Evolutionary conservation across 2,329 filamentous ascomycete genomes (phyloP).

Genomic region (Trichoderma koningiopsis): DNA sequence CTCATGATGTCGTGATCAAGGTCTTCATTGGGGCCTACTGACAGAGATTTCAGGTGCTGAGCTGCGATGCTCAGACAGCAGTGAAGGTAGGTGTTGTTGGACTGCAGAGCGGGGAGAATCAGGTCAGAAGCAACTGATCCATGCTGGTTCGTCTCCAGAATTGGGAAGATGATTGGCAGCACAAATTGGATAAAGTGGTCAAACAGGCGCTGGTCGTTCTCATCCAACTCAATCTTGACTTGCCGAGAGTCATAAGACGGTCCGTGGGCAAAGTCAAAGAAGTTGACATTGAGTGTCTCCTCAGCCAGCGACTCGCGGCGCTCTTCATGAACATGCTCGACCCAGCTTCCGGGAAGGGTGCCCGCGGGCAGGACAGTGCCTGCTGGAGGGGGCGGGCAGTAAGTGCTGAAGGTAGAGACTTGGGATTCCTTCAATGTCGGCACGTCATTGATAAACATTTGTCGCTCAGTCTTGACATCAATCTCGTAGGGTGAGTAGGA

Average conservation of each 20-base stretch:
- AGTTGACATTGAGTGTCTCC: slow-evolving; percentile 71
- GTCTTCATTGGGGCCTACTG: slow-evolving; percentile 64
- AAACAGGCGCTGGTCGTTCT: slow-evolving; percentile 81
- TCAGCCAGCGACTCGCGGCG: slow-evolving; percentile 66
- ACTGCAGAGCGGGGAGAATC: slow-evolving; percentile 83
- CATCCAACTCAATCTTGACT: slow-evolving; percentile 78
- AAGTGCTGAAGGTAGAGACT: slow-evolving; percentile 91
- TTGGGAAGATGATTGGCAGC: slow-evolving; percentile 85
- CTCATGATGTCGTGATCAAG: slow-evolving; percentile 90
- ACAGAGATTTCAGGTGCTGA: slow-evolving; percentile 82
- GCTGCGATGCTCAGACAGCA: slow-evolving; percentile 93
- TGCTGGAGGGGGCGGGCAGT: slow-evolving; percentile 73
- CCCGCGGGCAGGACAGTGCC: slow-evolving; percentile 67
- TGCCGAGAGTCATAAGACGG: slow-evolving; percentile 64
- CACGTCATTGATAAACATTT: slow-evolving; percentile 91
- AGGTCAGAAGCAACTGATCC: slow-evolving; percentile 79
- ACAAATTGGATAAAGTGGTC: slow-evolving; percentile 91
- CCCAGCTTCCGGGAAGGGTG: slow-evolving; percentile 65
- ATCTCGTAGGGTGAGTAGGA: slow-evolving; percentile 80
- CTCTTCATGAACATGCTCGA: slow-evolving; percentile 40
- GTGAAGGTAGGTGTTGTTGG: slow-evolving; percentile 91
- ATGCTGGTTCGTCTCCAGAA: slow-evolving; percentile 86
- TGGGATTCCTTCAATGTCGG: slow-evolving; percentile 84
- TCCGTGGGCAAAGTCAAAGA: slow-evolving; percentile 79
- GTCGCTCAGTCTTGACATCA: slow-evolving; percentile 92